Conservation (phyloP, 2,329 filamentous ascomycete genomes). For the Ciborinia camelliae region DNA sequence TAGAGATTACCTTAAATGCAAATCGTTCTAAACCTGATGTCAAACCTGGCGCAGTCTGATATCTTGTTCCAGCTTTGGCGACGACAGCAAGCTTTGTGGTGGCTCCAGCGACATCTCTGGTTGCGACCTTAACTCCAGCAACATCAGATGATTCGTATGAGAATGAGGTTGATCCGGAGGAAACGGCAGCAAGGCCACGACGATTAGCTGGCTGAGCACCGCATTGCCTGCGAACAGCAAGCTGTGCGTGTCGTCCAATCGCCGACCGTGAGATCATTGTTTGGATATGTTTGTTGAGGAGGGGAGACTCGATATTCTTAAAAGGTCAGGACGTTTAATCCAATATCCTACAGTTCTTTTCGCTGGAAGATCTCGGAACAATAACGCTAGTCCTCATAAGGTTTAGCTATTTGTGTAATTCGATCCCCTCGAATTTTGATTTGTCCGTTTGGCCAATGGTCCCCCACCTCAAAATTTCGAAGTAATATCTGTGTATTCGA, state of each 20-base stretch:
- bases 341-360: conserved; percentile 25
- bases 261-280: conserved; percentile 67
- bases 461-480: conserved; percentile 20
- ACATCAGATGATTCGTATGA: conserved; percentile 85
- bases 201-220: conserved; percentile 53
- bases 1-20: conserved; percentile 79
- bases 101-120: conserved; percentile 81
- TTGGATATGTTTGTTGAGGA: conserved; percentile 42
- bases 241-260: conserved; percentile 61
- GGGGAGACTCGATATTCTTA: conserved; percentile 24
- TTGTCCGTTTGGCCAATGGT: conserved; percentile 10
- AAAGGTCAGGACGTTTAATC: conserved; percentile 12
- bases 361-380: conserved; percentile 24
- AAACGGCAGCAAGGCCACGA: conserved; percentile 60
- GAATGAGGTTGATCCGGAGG: conserved; percentile 68
- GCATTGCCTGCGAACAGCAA: conserved; percentile 57
- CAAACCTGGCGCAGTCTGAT: conserved; percentile 84
- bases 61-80: conserved; percentile 90
- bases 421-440: conserved; percentile 12
- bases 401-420: conserved; percentile 2
- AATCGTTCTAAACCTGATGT: conserved; percentile 89
- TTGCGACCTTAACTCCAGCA: conserved; percentile 83
- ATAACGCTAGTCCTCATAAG: conserved; percentile 1
- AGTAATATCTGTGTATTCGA: conserved; percentile 10
- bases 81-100: conserved; percentile 90